Base-by-base conservation (phyloP, 2,329 filamentous ascomycete genomes). In the Chaetomiaceae sp. region DNA sequence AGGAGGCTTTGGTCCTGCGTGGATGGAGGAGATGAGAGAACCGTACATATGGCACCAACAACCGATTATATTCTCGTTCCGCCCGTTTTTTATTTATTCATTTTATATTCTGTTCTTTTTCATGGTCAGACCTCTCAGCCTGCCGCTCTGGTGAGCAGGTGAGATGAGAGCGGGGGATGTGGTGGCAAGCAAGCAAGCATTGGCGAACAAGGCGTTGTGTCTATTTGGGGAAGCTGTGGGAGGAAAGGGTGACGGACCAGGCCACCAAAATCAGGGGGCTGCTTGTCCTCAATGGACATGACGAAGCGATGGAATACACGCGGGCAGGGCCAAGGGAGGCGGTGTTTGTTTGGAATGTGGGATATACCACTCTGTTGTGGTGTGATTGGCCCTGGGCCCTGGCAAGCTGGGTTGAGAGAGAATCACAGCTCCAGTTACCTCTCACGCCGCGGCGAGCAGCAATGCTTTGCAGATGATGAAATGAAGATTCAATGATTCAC, bases 1-100 rank as follows among this genome's bases (percentile, higher is more conserved):
- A 20, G 13, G 37, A 20, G 31, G 37, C 16, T 41, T 20, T 44
- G 40, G 20, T 12, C 40, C 2, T 14, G 43, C 44, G 39, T 38
- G 44, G 10, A 43, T 21, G 27, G 44, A 37, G 30, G 34, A 35
- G 37, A 38, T 38, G n/a, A 40, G 35, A 46, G 31, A 41, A 16
- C 42, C 45, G 53, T 55, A 55, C 43, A 52, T 55, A 52, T 35
- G 33, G 33, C 52, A 40, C 13, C 34, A 31, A 23, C 41, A 42
- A 46, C 45, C 30, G 30, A 33, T 33, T 33, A 33, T 20, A 23
- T 23, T 44, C 40, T 51, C 39, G 19, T 33, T 17, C 43, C 48
- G 48, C 34, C 30, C 14, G 9, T 33, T 33, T 7, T 44, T 21
- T 51, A 30, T 50, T 16, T 38, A 17, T 50, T 31, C 12, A n/a